A percentile compares a stretch with the other conserved stretches of the same genome.
Evolutionary conservation across 179 eudicot species (phyloP).

Genomic region (Nepenthes alata): DNA sequence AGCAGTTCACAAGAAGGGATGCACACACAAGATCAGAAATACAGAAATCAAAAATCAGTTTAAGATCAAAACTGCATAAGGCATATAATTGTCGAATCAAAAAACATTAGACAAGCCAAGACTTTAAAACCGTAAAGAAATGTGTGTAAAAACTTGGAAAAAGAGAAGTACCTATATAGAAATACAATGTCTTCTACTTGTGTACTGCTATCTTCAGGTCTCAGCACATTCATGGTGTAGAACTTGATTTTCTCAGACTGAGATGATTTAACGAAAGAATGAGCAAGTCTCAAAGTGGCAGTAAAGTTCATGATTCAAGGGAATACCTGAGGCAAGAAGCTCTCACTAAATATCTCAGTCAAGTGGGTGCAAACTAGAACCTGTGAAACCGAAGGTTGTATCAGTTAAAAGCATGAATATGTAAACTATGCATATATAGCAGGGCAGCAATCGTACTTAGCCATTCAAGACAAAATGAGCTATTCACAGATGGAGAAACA

Average conservation of each 20-base stretch:
- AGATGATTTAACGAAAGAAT: conserved; percentile 5
- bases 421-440: neutral
- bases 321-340: conserved; percentile 53
- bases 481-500: too few relatives aligned
- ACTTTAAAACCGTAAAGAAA: too few relatives aligned
- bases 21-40: neutral
- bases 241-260: conserved; percentile 75
- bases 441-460: neutral
- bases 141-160: neutral
- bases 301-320: conserved; percentile 5
- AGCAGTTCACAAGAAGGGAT: neutral
- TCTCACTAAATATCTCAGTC: conserved; percentile 65
- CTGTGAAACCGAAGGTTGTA: conserved; percentile 26
- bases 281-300: neutral
- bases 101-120: too few relatives aligned
- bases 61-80: too few relatives aligned
- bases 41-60: too few relatives aligned
- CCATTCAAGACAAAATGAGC: too few relatives aligned
- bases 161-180: conserved; percentile 49
- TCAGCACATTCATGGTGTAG: conserved; percentile 84
- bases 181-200: conserved; percentile 73
- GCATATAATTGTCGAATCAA: too few relatives aligned
- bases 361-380: conserved; percentile 89
- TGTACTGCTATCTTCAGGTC: conserved; percentile 48
- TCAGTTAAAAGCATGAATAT: conserved; percentile 3